Percentiles rank a stretch among this genome's conserved stretches.
Conservation (phyloP, 108 stramenopile genomes). For the Hondaea fermentalgiana region DNA sequence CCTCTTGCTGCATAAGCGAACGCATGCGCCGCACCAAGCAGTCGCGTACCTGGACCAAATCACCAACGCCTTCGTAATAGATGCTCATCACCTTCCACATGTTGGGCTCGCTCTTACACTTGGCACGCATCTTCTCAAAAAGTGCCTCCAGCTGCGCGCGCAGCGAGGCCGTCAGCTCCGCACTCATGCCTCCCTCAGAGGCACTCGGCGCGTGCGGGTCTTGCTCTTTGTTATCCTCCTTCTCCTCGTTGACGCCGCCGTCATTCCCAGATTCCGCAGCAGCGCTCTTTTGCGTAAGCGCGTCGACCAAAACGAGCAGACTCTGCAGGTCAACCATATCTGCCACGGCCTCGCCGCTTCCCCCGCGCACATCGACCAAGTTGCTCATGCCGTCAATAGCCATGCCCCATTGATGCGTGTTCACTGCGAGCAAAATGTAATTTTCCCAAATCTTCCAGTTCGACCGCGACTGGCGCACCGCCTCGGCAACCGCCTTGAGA, state of each 20-base stretch:
- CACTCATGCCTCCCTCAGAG: not conserved
- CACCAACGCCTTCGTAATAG: not conserved
- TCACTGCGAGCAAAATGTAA: not conserved
- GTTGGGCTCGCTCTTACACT: not conserved
- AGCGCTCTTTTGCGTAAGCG: not conserved
- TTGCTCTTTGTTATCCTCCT: not conserved
- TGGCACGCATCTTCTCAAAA: not conserved
- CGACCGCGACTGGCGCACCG: not conserved
- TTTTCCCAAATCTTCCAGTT: slow-evolving; percentile 30
- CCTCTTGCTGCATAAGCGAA: not conserved
- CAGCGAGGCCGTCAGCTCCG: not conserved
- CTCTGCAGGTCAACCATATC: not conserved
- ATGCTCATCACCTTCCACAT: not conserved
- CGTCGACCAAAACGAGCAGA: not conserved
- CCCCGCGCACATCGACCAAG: not conserved
- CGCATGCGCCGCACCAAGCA: not conserved
- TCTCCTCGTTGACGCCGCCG: too few relatives aligned
- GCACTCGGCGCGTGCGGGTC: not conserved
- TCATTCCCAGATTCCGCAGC: not conserved
- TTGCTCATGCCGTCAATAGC: slow-evolving; percentile 10
- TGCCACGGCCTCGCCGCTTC: not conserved
- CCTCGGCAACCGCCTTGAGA: slow-evolving; percentile 19
- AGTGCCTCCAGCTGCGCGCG: not conserved
- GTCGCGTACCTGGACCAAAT: not conserved
- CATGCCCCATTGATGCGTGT: not conserved